A percentile compares a stretch with the other conserved stretches of the same genome.
Conservation (phyloP, 371 early-diverging fungal species). For the Catenaria anguillulae region DNA sequence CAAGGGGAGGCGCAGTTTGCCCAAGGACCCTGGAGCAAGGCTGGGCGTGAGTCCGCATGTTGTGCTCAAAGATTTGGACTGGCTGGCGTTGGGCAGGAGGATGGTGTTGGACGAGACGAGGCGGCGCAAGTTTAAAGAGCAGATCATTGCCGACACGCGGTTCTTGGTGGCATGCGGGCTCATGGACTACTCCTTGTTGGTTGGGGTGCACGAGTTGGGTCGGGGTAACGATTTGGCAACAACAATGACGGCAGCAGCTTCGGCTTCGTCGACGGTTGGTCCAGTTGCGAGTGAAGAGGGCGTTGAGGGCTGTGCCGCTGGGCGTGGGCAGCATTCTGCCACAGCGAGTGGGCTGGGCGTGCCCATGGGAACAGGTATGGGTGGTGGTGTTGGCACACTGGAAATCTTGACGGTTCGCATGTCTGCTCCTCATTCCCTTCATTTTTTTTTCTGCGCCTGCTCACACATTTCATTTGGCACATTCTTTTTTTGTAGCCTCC, state of each 20-base stretch:
- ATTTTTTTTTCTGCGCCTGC: too few species aligned
- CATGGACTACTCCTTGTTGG: constrained; percentile 92
- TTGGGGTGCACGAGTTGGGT: constrained; percentile 73
- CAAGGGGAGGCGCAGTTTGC: constrained; percentile 60
- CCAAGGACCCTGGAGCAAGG: constrained; percentile 42
- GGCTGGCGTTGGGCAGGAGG: constrained; percentile 51
- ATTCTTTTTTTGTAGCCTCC: too few species aligned
- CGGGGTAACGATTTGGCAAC: constrained; percentile 45
- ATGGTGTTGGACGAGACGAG: constrained; percentile 72
- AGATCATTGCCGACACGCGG: constrained; percentile 66
- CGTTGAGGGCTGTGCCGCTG: too few species aligned
- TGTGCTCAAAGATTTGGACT: constrained; percentile 89
- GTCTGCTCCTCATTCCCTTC: too few species aligned
- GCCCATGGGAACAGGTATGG: too few species aligned
- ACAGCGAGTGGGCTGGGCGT: too few species aligned
- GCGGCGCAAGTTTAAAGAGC: constrained; percentile 50
- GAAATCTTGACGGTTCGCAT: too few species aligned
- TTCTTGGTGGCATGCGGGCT: constrained; percentile 43
- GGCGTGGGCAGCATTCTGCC: too few species aligned
- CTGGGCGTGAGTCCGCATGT: constrained; percentile 49
- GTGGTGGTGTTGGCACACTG: too few species aligned
- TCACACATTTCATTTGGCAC: too few species aligned
- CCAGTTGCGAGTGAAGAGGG: neutral
- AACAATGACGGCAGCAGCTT: neutral
- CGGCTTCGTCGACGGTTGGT: neutral